Conservation (phyloP, 1,139 yeast species). For the Suhomyces taliae region DNA sequence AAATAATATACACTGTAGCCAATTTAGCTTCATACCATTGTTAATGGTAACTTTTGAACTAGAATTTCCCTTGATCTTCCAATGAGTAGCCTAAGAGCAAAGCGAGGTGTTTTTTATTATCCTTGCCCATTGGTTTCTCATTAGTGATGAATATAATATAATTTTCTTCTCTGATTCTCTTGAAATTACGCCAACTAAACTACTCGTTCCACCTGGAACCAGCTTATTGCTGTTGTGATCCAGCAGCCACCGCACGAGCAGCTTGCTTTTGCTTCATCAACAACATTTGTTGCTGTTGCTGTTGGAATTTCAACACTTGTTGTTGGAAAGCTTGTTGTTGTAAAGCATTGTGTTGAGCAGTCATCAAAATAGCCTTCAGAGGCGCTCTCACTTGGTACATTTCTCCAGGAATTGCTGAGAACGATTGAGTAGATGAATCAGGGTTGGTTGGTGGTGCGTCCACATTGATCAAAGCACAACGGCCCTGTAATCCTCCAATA, state of each 20-base stretch:
- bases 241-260: slow-evolving; percentile 30
- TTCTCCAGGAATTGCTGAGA: slow-evolving; percentile 53
- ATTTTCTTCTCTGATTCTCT: no score
- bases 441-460: slow-evolving; percentile 35
- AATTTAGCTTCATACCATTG: no score
- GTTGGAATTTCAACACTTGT: slow-evolving; percentile 46
- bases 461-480: slow-evolving; percentile 72
- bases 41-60: no score
- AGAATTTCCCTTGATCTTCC: no score
- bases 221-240: no score
- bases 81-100: no score
- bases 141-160: no score
- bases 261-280: slow-evolving; percentile 30
- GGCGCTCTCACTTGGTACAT: slow-evolving; percentile 65
- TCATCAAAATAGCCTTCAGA: slow-evolving; percentile 46
- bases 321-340: slow-evolving; percentile 55
- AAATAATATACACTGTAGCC: background rate
- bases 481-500: slow-evolving; percentile 72
- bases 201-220: no score
- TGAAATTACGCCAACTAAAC: no score
- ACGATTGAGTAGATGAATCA: slow-evolving; percentile 47
- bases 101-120: no score
- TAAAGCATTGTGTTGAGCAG: slow-evolving; percentile 45
- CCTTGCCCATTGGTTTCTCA: no score
- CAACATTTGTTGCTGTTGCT: slow-evolving; percentile 37